Base-by-base conservation (phyloP, 2,329 filamentous ascomycete species). In the Aspergillus chevalieri region DNA sequence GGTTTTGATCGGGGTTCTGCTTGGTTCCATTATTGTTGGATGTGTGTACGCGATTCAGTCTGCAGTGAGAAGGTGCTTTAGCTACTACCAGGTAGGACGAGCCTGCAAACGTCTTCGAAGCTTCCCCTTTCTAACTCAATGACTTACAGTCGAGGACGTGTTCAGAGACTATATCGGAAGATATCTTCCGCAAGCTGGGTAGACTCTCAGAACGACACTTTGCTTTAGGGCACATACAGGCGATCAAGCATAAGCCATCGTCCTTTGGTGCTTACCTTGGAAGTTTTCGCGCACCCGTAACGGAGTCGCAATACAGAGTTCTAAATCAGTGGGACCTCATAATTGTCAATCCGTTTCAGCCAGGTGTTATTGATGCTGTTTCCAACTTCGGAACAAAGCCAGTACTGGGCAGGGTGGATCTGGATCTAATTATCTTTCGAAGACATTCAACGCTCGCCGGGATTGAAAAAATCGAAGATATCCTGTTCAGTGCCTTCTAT, bases 231-330 rank as follows among this genome's bases (percentile, higher is more conserved):
- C 48, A 52, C 6, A 44, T 49, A 9, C 53, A 48, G 22, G 26
- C 48, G 3, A 46, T 19, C 8, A 52, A 48, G 14, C 47, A 52
- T 15, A 68, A 67, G 48, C 64, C 67, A 1, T 55, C 57, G 14
- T 69, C 68, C 3, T 73, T 72, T 56, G 72, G 72, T 4, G 66
- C 74, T 8, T 76, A 72, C 53, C 61, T 76, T 6, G 74, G 74
- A 12, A 51, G 53, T 22, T 72, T 75, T 44, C 52, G 56, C 15
- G 54, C 48, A 26, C 66, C 67, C 4, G 62, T 63, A 5, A 69
- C 65, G 3, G 46, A 49, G 14, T 50, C 58, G 17, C 62, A 75
- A 51, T 48, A 58, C 17, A 56, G 52, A n/a, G 44, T 76, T 6
- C 58, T 76, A n/a, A 48, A 61, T 34, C 61, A 66, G 57, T 75